Percentiles rank a stretch among this genome's conserved stretches.
Evolutionary conservation across 2,329 filamentous ascomycete species (phyloP).

Genomic region (Paecilomyces sp.): DNA sequence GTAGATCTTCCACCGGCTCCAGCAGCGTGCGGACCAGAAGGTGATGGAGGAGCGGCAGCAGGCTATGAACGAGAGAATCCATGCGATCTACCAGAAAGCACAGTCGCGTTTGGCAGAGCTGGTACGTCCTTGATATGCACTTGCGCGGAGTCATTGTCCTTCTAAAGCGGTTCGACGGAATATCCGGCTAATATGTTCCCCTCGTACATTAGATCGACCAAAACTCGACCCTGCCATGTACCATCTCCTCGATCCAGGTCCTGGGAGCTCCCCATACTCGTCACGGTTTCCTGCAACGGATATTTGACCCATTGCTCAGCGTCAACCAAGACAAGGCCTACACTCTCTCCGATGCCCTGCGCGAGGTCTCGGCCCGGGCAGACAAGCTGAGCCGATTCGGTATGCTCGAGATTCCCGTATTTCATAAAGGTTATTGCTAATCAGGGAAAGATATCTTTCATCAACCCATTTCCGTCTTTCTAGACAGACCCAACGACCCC

Average conservation of each 20-base stretch:
- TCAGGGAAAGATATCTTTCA: slow-evolving; percentile 68
- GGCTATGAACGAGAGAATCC: slow-evolving; percentile 52
- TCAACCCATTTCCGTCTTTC: slow-evolving; percentile 70
- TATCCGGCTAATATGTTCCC: slow-evolving; percentile 9
- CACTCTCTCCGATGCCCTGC: slow-evolving; percentile 72
- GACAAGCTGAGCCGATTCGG: slow-evolving; percentile 74
- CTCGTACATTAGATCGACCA: slow-evolving; percentile 55
- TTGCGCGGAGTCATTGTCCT: neutral
- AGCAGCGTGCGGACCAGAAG: slow-evolving; percentile 51
- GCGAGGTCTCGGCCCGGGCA: slow-evolving; percentile 62
- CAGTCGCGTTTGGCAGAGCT: slow-evolving; percentile 59
- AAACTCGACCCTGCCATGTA: slow-evolving; percentile 81
- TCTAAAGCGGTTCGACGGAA: slow-evolving; percentile 3
- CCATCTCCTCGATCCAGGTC: slow-evolving; percentile 77
- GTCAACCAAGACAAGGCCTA: slow-evolving; percentile 60
- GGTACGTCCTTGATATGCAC: slow-evolving; percentile 37
- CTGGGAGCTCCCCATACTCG: slow-evolving; percentile 80
- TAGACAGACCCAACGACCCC: slow-evolving; percentile 68
- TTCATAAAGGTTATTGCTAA: neutral
- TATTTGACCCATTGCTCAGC: slow-evolving; percentile 71
- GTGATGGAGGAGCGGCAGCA: slow-evolving; percentile 53
- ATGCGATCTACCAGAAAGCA: slow-evolving; percentile 54
- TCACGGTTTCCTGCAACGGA: slow-evolving; percentile 69
- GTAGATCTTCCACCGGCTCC: slow-evolving; percentile 29
- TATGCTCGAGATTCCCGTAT: slow-evolving; percentile 34